Percentiles rank a stretch among this genome's conserved stretches.
phyloP scores from a whole-genome alignment of 1,139 yeast species.

The Hyphopichia khmerensis region DNA sequence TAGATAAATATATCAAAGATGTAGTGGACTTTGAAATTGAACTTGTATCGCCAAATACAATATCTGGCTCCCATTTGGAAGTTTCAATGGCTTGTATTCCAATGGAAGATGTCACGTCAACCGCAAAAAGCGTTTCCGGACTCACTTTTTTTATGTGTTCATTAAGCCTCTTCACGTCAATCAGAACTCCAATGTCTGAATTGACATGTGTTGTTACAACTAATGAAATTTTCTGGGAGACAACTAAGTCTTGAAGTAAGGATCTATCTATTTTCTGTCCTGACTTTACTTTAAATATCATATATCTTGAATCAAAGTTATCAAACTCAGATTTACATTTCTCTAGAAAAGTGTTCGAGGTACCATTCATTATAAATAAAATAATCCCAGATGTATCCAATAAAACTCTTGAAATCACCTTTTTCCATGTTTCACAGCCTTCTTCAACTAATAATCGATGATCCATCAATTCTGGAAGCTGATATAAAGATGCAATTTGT shows the following conservation, averaged over 20 bases:
- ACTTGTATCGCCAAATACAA: constrained; percentile 5
- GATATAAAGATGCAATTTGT: background rate
- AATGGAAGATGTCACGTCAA: constrained; percentile 11
- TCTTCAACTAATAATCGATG: background rate
- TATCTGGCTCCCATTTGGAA: constrained; percentile 12
- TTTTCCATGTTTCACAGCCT: background rate
- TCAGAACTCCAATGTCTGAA: constrained; percentile 10
- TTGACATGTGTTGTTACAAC: constrained; percentile 7
- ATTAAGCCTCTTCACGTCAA: constrained; percentile 7
- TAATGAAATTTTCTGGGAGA: background rate
- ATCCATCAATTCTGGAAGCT: background rate
- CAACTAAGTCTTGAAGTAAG: background rate
- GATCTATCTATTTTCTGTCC: background rate
- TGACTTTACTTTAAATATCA: background rate
- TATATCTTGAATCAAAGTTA: background rate
- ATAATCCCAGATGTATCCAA: background rate
- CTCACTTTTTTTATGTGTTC: constrained; percentile 5
- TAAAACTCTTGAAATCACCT: background rate
- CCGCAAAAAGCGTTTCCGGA: constrained; percentile 9
- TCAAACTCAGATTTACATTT: background rate
- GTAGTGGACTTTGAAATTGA: background rate
- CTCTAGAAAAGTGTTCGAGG: background rate
- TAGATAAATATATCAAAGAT: background rate
- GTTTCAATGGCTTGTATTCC: constrained; percentile 12
- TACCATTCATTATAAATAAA: background rate